These are phyloP conservation scores for Talaromyces atroroseus DNA, from an alignment of 2,329 filamentous ascomycete genomes.

Conservation along the genomic window DNA sequence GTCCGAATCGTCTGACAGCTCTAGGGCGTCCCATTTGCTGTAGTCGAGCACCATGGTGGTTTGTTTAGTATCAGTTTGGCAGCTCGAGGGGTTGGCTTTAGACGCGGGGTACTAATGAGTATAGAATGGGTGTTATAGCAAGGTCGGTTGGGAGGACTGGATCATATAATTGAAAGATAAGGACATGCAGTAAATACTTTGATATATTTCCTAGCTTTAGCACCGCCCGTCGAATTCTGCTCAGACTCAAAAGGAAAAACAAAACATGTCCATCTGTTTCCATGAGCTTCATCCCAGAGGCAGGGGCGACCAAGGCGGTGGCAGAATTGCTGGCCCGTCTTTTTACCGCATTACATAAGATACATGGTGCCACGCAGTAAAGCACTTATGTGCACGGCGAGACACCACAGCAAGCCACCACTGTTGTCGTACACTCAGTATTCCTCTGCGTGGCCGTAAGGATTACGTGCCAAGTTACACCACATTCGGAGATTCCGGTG, in stretches of 20 bases:
- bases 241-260: background rate
- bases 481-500: background rate
- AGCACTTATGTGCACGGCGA: background rate
- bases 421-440: background rate
- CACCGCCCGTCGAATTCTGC: background rate
- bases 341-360: background rate
- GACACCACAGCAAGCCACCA: background rate
- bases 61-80: background rate
- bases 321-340: background rate
- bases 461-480: background rate
- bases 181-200: background rate
- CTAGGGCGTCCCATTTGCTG: conserved; percentile 69
- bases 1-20: conserved; percentile 97
- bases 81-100: background rate
- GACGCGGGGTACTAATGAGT: conserved; percentile 1
- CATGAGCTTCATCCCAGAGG: conserved; percentile 8
- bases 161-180: background rate
- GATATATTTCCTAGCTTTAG: background rate
- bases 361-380: background rate
- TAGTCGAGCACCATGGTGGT: conserved; percentile 56
- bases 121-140: background rate
- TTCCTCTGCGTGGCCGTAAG: background rate
- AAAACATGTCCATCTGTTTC: conserved; percentile 6
- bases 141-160: background rate
- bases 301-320: conserved; percentile 1